Conservation (phyloP, 345 rosid genomes). For the Euphorbia pulcherrima region DNA sequence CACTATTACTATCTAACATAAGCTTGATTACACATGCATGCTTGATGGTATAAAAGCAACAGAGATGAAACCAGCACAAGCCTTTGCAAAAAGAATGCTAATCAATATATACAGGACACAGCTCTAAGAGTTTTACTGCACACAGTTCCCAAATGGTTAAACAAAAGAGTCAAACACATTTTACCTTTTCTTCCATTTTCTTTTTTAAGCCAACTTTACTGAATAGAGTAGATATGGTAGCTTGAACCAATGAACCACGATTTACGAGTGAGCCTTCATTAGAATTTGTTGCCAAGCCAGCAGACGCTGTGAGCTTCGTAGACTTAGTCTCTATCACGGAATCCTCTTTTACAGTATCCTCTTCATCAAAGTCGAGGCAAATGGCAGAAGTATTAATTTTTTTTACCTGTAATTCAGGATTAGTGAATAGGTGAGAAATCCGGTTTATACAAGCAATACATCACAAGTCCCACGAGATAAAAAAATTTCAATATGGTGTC, state of each 20-base stretch:
- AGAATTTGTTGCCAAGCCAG: slow-evolving; percentile 28
- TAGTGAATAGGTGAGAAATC: slow-evolving; percentile 9
- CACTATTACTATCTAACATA: neutral
- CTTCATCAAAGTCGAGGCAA: slow-evolving; percentile 22
- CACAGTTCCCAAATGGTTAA: neutral
- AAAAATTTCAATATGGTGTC: neutral
- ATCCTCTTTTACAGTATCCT: slow-evolving; percentile 18
- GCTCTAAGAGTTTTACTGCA: neutral
- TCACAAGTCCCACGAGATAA: neutral
- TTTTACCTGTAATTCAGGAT: slow-evolving; percentile 27
- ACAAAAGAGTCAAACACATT: neutral
- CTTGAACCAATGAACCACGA: slow-evolving; percentile 63
- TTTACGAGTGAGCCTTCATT: slow-evolving; percentile 28
- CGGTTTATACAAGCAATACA: neutral
- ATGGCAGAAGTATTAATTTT: slow-evolving; percentile 20
- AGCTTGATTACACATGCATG: neutral
- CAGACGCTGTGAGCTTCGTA: slow-evolving; percentile 27
- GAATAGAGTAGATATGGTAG: slow-evolving; percentile 67
- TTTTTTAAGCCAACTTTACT: slow-evolving; percentile 32
- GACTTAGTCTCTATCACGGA: slow-evolving; percentile 24
- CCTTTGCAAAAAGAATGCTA: neutral
- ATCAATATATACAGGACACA: neutral
- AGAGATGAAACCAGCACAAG: neutral
- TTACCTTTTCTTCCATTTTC: slow-evolving; percentile 58
- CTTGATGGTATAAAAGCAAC: neutral